Evolutionary conservation across 805 yeast genomes (phyloP), one percentile per base, ranked within the genome.

Genomic region (Wickerhamiella spandovensis): DNA sequence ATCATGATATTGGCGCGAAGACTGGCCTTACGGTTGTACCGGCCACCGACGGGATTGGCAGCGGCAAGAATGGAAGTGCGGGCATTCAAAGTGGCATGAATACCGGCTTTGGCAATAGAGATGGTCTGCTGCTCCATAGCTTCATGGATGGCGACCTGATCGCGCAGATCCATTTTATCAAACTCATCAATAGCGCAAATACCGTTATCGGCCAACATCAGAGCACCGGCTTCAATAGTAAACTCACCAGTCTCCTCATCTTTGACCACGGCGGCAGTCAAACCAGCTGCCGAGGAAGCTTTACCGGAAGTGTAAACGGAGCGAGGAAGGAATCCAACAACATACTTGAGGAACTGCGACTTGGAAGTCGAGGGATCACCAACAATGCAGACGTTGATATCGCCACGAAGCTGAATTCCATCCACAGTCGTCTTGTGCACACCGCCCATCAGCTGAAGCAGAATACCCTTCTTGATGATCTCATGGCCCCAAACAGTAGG

Each of bases 101-200:
- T 92, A 62, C 98, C 98, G 0, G 98, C 98, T 66, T 92, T 92
- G 10, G 98, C 97, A 61, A 92, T 92, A 15, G 97, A 89, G 57
- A 92, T 92, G 0, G 98, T 92, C 67, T 92, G 98, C 69, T 92
- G 98, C 74, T 92, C 98, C 98, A 92, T 92, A 22, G 97, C 98
- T 71, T 92, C 98, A 70, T 92, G 98, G 70, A 92, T 90, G 2
- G 97, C 97, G 50, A 92, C 97, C 69, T 92, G 97, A 68, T 92
- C 97, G 1, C 81, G 68, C 43, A 89, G 67, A 66, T 90, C 97
- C 98, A 92, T 92, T 71, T 92, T 92, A 65, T 92, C 98, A 60
- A 92, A 92, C 70, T 92, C 98, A 66, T 92, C 98, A 66, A 92
- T 92, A 60, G 96, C 94, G 75, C 98, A 92, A 54, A 92, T 85